Conservation (phyloP, 2,329 filamentous ascomycete genomes). For the Fonsecaea monophora region DNA sequence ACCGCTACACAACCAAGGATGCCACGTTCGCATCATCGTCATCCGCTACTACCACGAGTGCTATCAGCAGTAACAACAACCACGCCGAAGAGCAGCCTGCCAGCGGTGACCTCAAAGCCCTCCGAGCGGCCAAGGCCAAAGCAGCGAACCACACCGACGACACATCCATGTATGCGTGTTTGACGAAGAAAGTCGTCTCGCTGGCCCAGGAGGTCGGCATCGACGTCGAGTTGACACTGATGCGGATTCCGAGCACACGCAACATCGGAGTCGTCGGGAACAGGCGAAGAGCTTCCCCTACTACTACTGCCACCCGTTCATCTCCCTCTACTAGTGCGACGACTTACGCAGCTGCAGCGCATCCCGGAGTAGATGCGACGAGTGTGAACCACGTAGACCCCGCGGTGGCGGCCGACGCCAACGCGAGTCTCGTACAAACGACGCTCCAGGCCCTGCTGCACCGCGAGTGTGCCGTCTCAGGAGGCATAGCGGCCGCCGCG, state of each 20-base stretch:
- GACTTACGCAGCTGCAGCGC: neutral
- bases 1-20: slow-evolving; percentile 59
- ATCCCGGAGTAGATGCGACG: neutral
- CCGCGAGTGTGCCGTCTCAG: slow-evolving; percentile 55
- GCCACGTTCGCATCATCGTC: slow-evolving; percentile 18
- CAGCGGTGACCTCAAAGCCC: slow-evolving; percentile 50
- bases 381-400: neutral
- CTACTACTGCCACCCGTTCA: neutral
- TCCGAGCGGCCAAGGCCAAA: slow-evolving; percentile 48
- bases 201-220: slow-evolving; percentile 77
- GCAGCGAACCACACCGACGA: slow-evolving; percentile 47
- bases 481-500: slow-evolving; percentile 53
- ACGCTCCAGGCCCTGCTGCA: slow-evolving; percentile 69
- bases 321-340: neutral
- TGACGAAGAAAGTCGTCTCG: slow-evolving; percentile 77
- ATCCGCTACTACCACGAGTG: slow-evolving; percentile 17
- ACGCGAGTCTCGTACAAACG: slow-evolving; percentile 55
- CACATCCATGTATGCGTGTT: slow-evolving; percentile 78
- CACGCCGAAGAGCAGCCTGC: slow-evolving; percentile 42
- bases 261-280: slow-evolving; percentile 83
- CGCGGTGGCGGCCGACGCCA: neutral
- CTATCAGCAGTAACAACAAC: slow-evolving; percentile 33
- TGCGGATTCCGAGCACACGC: slow-evolving; percentile 89
- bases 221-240: slow-evolving; percentile 78
- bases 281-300: slow-evolving; percentile 28